Evolutionary conservation across 192 early-diverging fungal species (phyloP), one percentile per base, ranked within the genome.

Genomic region (Backusella australiensis): DNA sequence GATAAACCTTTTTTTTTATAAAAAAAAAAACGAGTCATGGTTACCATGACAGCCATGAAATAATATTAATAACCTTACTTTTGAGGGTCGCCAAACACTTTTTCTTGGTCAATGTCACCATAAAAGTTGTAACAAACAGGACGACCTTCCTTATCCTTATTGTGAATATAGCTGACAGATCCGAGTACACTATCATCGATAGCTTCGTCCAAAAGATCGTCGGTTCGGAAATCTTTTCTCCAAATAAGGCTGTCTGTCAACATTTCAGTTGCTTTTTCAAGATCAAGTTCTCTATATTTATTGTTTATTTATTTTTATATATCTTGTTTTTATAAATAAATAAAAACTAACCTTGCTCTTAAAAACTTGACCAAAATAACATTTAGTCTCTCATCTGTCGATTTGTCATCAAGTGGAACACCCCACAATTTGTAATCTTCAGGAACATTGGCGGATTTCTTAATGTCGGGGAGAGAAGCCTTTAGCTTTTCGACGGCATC

Each of bases 121-220:
- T 88, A 90, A 32, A 82, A 81, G 71, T 90, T 92, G 79, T 89
- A 92, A 39, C 86, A 88, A 44, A 91, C 88, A 1, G 86, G 87
- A n/a, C 87, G 86, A 41, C 81, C 83, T 56, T 84, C 65, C 26
- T 67, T 81, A 59, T 89, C 90, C 11, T 67, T 73, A 4, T 82
- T 84, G 67, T 89, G 84, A 70, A 90, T 34, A 66, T 79, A 87
- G 14, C 89, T 88, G 35, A 89, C 78, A 0, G 78, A 73, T n/a
- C 52, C 38, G 78, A 87, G 88, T 12, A 86, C 74, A 4, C 78
- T 77, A 21, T 83, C 67, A 34, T 86, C 86, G 52, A 90, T 89
- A 35, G 73, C 49, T 74, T 90, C 88, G 0, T 83, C 66, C 36
- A 90, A 59, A 8, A 91, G 56, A 8, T 69, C 59, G 42, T 84